Percentiles rank a stretch among this genome's conserved stretches.
phyloP scores from a whole-genome alignment of 768 basidiomycete genomes.

The Auricularia sp. region DNA sequence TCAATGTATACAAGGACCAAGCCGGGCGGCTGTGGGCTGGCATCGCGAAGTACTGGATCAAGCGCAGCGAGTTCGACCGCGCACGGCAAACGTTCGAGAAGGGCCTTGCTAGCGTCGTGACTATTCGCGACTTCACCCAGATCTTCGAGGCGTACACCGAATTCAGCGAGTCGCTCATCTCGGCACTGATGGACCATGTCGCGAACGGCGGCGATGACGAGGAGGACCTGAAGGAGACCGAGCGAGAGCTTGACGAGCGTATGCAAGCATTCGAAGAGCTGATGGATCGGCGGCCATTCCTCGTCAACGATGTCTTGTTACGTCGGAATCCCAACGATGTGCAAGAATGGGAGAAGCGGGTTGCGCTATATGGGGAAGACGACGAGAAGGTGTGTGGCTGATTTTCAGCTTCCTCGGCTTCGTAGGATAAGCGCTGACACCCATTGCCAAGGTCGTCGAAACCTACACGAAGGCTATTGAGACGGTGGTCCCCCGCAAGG shows the following conservation, averaged over 20 bases:
- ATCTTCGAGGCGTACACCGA: slow-evolving; percentile 96
- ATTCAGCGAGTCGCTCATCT: slow-evolving; percentile 83
- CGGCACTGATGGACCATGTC: slow-evolving; percentile 77
- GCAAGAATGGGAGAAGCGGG: slow-evolving; percentile 97
- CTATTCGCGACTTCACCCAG: slow-evolving; percentile 93
- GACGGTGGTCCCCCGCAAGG: slow-evolving; percentile 79
- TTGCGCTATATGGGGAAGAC: slow-evolving; percentile 86
- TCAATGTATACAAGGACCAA: slow-evolving; percentile 89
- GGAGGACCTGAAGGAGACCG: slow-evolving; percentile 65
- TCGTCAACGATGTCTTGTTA: slow-evolving; percentile 90
- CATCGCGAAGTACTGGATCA: slow-evolving; percentile 96
- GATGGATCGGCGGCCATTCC: slow-evolving; percentile 91
- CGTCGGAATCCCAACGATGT: slow-evolving; percentile 95
- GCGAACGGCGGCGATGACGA: slow-evolving; percentile 67
- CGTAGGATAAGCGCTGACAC: not conserved
- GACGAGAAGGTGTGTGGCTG: slow-evolving; percentile 67
- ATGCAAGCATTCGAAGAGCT: slow-evolving; percentile 92
- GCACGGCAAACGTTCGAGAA: slow-evolving; percentile 82
- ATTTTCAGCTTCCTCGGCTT: slow-evolving; percentile 4
- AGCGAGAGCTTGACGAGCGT: slow-evolving; percentile 71
- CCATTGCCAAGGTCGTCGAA: slow-evolving; percentile 60
- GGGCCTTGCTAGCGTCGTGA: slow-evolving; percentile 75
- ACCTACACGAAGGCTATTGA: slow-evolving; percentile 87
- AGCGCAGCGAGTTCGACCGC: slow-evolving; percentile 88
- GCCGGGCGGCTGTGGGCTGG: slow-evolving; percentile 95